Evolutionary conservation across 768 basidiomycete species (phyloP).

Genomic region (Auricularia sp.): DNA sequence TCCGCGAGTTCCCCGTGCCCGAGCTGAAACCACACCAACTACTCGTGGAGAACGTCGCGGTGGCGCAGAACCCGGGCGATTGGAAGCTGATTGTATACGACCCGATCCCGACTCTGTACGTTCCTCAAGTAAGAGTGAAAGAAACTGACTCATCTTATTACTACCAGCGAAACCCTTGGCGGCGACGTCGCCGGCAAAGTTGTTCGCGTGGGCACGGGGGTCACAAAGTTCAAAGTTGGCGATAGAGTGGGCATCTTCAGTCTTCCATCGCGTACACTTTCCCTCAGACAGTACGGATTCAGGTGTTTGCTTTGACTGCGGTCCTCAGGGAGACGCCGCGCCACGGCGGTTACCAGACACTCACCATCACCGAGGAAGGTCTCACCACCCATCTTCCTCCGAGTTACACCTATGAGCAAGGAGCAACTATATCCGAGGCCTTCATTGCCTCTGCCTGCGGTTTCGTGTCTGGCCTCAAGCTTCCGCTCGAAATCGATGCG

Average conservation of each 20-base stretch:
- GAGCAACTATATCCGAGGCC: no score
- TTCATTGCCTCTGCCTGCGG: no score
- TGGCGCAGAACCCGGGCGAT: constrained; percentile 12
- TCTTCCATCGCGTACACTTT: not conserved
- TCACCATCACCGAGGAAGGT: not conserved
- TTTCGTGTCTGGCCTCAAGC: no score
- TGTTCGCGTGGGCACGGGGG: constrained; percentile 7
- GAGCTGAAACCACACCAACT: constrained; percentile 2
- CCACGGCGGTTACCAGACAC: constrained; percentile 5
- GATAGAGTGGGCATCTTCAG: constrained; percentile 2
- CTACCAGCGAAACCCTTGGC: not conserved
- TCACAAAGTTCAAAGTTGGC: constrained; percentile 8
- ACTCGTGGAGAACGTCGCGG: constrained; percentile 9
- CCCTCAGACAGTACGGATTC: not conserved
- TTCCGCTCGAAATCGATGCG: no score
- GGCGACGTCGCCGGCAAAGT: constrained; percentile 9
- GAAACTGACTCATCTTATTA: not conserved
- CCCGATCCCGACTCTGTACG: no score
- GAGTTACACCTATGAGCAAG: not conserved
- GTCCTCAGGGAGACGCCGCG: not conserved
- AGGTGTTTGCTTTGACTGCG: not conserved
- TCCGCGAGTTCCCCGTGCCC: constrained; percentile 9
- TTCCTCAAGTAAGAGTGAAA: no score
- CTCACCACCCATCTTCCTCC: not conserved
- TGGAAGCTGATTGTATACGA: constrained; percentile 8